Evolutionary conservation across 2,329 filamentous ascomycete species (phyloP), one percentile per base, ranked within the genome.

Genomic region (Phaeosphaeria sp.): DNA sequence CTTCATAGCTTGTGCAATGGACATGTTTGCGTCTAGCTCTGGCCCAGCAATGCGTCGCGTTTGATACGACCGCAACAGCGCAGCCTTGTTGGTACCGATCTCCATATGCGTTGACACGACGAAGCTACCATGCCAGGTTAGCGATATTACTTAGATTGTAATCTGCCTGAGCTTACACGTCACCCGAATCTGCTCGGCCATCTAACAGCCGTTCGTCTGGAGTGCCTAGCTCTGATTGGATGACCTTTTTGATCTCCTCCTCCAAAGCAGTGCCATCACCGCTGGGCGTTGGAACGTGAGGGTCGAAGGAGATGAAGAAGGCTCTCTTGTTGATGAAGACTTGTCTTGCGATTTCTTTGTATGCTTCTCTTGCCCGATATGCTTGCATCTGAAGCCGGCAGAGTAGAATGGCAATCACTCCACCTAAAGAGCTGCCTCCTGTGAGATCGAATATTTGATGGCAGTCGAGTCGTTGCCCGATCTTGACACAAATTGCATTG

Each of bases 381-480:
- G 65, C 63, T 52, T 66, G 67, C 70, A 75, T 73, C 13, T 67
- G 68, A 17, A 75, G 57, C 17, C 72, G 69, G 20, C 66, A 68
- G 21, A 75, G 56, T 63, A 75, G 62, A 49, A 75, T 64, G 4
- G 67, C 72, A 40, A 74, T 59, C 6, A 73, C 46, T 9, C 70
- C 72, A 9, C 70, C 69, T 6, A 69, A 66, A 18, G 70, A 73
- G 44, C 63, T 61, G 6, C 72, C 71, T 15, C 70, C 69, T 8
- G 71, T 68, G 22, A 75, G 53, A 49, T 75, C 69, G 51, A 75
- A 75, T 40, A 75, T 72, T 46, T 73, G 69, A 27, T 68, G 67
- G 6, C 69, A 66, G 18, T 71, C 67, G 11, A 73, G 43, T 6
- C 59, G 64, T 13, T 64, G 63, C 6, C 66, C 65, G 3, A 73